Percentiles rank a stretch among this genome's conserved stretches.
phyloP scores from a whole-genome alignment of 2,329 filamentous ascomycete species.

The Blastomyces percursus region DNA sequence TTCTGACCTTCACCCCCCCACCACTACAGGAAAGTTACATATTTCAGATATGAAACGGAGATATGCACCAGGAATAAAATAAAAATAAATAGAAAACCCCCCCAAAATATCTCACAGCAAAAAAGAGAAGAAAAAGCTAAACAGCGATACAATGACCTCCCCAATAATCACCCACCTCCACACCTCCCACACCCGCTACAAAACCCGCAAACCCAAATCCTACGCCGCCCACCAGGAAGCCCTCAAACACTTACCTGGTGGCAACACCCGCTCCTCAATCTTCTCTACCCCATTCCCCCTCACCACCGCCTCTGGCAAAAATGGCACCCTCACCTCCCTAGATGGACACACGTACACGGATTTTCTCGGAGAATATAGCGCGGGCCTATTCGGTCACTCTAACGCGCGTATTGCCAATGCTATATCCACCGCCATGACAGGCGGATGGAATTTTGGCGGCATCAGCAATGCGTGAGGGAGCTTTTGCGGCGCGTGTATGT shows the following conservation, averaged over 20 bases:
- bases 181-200: neutral
- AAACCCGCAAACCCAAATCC: neutral
- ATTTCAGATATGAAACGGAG: neutral
- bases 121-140: neutral
- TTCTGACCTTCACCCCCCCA: neutral
- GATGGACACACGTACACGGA: slow-evolving; percentile 42
- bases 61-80: neutral
- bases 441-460: slow-evolving; percentile 46
- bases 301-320: slow-evolving; percentile 21
- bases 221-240: neutral
- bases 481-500: slow-evolving; percentile 44
- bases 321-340: slow-evolving; percentile 22
- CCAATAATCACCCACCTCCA: neutral
- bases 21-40: neutral
- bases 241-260: neutral
- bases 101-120: neutral
- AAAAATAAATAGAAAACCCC: neutral
- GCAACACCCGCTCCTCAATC: neutral
- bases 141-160: neutral
- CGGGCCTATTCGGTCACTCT: slow-evolving; percentile 56
- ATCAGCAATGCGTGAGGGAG: slow-evolving; percentile 42
- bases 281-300: slow-evolving; percentile 24
- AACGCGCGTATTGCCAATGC: slow-evolving; percentile 44
- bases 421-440: slow-evolving; percentile 36
- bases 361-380: slow-evolving; percentile 52